These are phyloP conservation scores for Nicotiana noctiflora DNA, from an alignment of 257 asterid species.

Conservation along the genomic window DNA sequence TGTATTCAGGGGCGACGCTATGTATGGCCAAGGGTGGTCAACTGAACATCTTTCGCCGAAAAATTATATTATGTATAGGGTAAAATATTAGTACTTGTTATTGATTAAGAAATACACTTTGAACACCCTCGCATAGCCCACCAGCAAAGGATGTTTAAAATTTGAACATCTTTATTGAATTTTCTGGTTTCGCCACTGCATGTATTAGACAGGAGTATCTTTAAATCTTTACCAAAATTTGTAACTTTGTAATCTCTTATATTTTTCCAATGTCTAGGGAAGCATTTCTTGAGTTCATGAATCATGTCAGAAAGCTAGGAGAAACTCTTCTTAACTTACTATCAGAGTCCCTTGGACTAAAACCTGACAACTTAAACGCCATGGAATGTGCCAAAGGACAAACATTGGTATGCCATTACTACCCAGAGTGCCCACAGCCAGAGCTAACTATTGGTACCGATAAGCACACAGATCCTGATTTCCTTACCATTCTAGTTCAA, in stretches of 20 bases:
- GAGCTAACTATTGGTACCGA: conserved; percentile 54
- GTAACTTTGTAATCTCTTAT: not conserved
- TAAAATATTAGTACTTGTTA: too few species aligned
- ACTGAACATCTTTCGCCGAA: too few species aligned
- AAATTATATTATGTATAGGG: too few species aligned
- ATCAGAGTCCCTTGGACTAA: conserved; percentile 72
- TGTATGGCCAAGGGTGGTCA: too few species aligned
- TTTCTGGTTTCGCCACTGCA: too few species aligned
- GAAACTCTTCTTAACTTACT: conserved; percentile 36
- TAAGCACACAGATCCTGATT: conserved; percentile 58
- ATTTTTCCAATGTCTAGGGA: conserved; percentile 24
- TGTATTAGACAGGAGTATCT: not conserved
- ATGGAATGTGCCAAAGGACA: conserved; percentile 36
- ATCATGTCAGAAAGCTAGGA: conserved; percentile 33
- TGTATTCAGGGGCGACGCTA: too few species aligned
- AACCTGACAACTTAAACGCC: conserved; percentile 26
- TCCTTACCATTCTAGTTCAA: conserved; percentile 54
- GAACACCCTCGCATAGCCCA: too few species aligned
- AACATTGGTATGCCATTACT: conserved; percentile 46
- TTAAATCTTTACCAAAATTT: not conserved
- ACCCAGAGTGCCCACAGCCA: conserved; percentile 68
- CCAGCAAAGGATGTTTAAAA: too few species aligned
- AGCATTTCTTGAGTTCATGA: conserved; percentile 31
- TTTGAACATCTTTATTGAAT: too few species aligned
- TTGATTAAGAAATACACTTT: too few species aligned